Evolutionary conservation across 2,329 filamentous ascomycete genomes (phyloP), one percentile per base, ranked within the genome.

Genomic region (Aureobasidium zeae): DNA sequence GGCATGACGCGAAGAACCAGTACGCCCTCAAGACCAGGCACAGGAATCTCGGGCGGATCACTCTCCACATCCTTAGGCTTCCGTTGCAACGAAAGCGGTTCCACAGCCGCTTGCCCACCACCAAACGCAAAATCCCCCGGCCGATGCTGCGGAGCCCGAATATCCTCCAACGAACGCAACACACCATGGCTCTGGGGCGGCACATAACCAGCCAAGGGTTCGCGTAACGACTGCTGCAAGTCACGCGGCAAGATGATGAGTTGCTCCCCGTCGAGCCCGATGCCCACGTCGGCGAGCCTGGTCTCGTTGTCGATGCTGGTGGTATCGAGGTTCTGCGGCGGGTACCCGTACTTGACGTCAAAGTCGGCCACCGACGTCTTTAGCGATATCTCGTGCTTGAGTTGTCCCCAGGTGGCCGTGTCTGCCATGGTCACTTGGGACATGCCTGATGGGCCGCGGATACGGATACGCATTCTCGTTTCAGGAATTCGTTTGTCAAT

Each of bases 1-100:
- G 88, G 86, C 89, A 96, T 95, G 38, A 96, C 85, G 11, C 89
- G 81, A 13, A 95, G 74, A 7, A 93, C 83, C 13, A 76, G 62
- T 1, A 70, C 74, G 34, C 74, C 76, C 22, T 66, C 65, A 36
- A 75, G 71, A 20, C 71, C 65, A 5, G 75, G 70, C 0, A 80
- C 67, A 0, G 71, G 64, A 1, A 82, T 62, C 53, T 81, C 76
- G 0, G 79, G 79, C 1, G 77, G 75, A 50, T 83, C 77, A 33
- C 69, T 67, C 29, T 73, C 67, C 17, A 65, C 52, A 4, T 65
- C 57, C 15, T 63, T 62, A 21, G 60, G 49, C 46, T 68, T 72
- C 31, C 66, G 60, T 26, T 69, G 59, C 1, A 71, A 58, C 2
- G 58, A 61, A 13, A 65, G 55, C 8, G 57, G 62, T n/a, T n/a